Conservation (phyloP, 1,139 yeast genomes). For the Protomyces inundatus region DNA sequence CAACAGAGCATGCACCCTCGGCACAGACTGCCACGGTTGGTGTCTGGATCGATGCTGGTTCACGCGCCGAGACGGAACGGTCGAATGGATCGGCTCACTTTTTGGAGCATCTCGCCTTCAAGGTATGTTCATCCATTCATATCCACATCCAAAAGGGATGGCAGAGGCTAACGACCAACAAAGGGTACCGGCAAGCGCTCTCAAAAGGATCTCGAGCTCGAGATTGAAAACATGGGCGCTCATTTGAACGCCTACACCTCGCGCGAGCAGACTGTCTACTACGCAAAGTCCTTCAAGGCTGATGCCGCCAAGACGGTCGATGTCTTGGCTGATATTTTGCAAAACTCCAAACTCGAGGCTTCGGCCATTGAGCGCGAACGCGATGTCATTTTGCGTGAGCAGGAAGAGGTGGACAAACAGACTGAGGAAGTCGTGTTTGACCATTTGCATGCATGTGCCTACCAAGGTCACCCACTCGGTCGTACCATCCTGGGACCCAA, state of each 20-base stretch:
- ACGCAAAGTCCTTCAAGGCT: conserved; percentile 75
- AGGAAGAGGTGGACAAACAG: conserved; percentile 97
- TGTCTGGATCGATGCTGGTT: conserved; percentile 81
- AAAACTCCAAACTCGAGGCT: conserved; percentile 74
- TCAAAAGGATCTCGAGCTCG: conserved; percentile 82
- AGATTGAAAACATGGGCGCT: conserved; percentile 92
- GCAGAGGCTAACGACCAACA: not conserved
- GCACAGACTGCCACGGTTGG: conserved; percentile 96
- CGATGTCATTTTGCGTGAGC: conserved; percentile 90
- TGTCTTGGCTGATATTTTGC: conserved; percentile 80
- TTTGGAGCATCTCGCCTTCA: conserved; percentile 90
- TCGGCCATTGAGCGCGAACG: conserved; percentile 90
- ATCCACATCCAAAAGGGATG: not conserved
- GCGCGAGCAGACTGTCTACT: conserved; percentile 93
- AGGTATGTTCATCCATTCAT: conserved; percentile 36
- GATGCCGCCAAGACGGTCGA: conserved; percentile 85
- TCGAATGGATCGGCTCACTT: conserved; percentile 96
- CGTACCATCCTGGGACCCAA: conserved; percentile 97
- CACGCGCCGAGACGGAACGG: conserved; percentile 82
- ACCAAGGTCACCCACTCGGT: conserved; percentile 85
- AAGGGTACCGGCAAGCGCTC: conserved; percentile 72
- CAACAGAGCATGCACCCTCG: conserved; percentile 81
- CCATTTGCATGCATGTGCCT: conserved; percentile 89
- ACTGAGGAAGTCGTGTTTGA: conserved; percentile 97
- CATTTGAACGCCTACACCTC: conserved; percentile 56